These are phyloP conservation scores for Lasiosphaeria miniovina DNA, from an alignment of 495 filamentous ascomycete species.

Conservation along the genomic window DNA sequence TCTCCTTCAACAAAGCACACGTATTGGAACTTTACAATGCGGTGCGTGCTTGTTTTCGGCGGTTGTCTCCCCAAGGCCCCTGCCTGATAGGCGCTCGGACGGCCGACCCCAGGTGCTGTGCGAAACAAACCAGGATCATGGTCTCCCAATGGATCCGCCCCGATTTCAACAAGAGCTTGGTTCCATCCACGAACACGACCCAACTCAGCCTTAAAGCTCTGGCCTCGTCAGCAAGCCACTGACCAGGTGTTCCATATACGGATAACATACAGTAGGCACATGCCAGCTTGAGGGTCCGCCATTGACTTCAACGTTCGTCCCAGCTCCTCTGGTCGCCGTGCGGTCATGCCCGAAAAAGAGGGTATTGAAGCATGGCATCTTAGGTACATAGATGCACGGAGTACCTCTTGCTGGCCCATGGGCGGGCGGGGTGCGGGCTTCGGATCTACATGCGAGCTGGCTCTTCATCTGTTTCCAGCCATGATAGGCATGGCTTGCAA, in stretches of 20 bases:
- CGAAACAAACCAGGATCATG: not conserved
- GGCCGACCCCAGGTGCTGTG: not conserved
- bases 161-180: not conserved
- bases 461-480: no score
- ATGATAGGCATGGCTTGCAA: no score
- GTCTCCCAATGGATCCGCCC: not conserved
- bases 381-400: no score
- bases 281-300: not conserved
- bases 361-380: not conserved
- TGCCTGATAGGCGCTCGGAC: conserved; percentile 2
- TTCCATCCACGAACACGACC: conserved; percentile 1
- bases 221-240: not conserved
- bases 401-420: no score
- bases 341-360: not conserved
- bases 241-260: not conserved
- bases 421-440: no score
- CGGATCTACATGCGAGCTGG: no score
- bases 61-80: not conserved
- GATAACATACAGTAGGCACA: not conserved
- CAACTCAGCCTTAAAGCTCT: conserved; percentile 12
- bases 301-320: not conserved
- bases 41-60: not conserved
- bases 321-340: not conserved
- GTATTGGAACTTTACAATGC: not conserved
- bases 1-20: no score